Evolutionary conservation across 768 basidiomycete genomes (phyloP), one percentile per base, ranked within the genome.

Genomic region (Lactarius sanguifluus): DNA sequence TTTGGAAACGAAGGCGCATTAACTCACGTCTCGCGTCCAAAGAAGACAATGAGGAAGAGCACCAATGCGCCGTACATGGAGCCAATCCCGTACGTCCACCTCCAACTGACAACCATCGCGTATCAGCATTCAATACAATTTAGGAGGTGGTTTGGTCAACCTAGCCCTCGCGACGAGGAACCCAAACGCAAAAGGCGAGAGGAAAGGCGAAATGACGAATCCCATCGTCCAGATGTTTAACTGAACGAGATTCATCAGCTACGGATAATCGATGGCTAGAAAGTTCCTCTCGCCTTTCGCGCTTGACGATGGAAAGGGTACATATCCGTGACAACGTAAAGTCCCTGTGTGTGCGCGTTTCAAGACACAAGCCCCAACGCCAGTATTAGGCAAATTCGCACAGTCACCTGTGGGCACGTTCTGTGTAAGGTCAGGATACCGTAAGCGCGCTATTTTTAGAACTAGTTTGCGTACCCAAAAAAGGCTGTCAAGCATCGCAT

Each of bases 201-300:
- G 71, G 78, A 86, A 86, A 12, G 84, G 86, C 16, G 86, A 86
- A 32, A 88, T 73, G 71, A 90, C 82, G 76, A 89, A 87, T 1
- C 87, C 89, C 82, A 90, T 85, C 3, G 87, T 89, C 88, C 87
- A 89, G 59, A 86, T 75, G 69, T 87, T 88, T 41, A 89, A 79
- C 86, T 88, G 65, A 7, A 23, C 28, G 30, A 6, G n/a, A 23
- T 23, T 45, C 16, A 32, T 38, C 41, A 62, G 47, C 41, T 12
- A 18, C 5, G 38, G 32, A 16, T 32, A 55, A 34, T 36, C 28
- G 12, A 50, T 12, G 16, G 9, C 5, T 16, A n/a, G 8, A 6
- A 57, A 32, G 5, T 2, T 5, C 34, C 28, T 23, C 76, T 62
- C 50, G 85, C 83, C 83, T 85, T 87, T 38, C 86, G 81, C 20